Base-by-base conservation (phyloP, 352 stramenopile genomes). In the Aphanomyces cochlioides region DNA sequence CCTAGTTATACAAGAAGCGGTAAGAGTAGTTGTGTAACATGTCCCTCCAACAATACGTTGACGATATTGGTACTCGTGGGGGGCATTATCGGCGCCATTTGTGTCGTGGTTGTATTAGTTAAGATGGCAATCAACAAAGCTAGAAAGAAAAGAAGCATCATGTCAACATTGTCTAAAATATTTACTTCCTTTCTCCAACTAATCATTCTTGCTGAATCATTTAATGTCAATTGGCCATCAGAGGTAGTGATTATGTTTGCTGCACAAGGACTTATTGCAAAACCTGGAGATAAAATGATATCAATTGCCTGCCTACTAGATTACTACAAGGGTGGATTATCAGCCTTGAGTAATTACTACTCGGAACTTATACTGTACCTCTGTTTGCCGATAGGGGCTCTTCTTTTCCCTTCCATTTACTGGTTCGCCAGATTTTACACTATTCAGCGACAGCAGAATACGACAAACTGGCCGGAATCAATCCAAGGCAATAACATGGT, bases 171-270 rank as follows among this genome's bases (percentile, higher is more conserved):
- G 37, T 56, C 37, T 41, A 70, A 70, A 28, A 70, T 70, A 28
- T 70, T 70, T 19, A 70, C 64, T 7, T 70, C 64, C 36, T 70
- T 61, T 37, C 10, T 70, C 39, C 64, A 70, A 38, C 64, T 70
- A 7, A 45, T 70, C 7, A 61, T 43, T 47, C 21, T 70, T n/a
- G 64, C 64, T 13, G 64, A 45, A 19, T 70, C 64, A 21, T 70
- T 70, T 19, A 45, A 70, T 41, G 5, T 70, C 13, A 15, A 70
- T 28, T 70, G 64, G 64, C 64, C 64, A 15, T 12, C 7, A 41
- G 15, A 48, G 15, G 64, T 70, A 6, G 36, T 15, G 10, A n/a
- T 45, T 2, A 60, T 70, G 48, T 70, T 70, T 34, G 41, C 36
- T 21, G 21, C n/a, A 13, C 64, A 70, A 41, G n/a, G 19, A 7